Percentiles rank a stretch among this genome's conserved stretches.
Evolutionary conservation across 1,284 basidiomycete genomes (phyloP).

Genomic region (Fistulina hepatica): DNA sequence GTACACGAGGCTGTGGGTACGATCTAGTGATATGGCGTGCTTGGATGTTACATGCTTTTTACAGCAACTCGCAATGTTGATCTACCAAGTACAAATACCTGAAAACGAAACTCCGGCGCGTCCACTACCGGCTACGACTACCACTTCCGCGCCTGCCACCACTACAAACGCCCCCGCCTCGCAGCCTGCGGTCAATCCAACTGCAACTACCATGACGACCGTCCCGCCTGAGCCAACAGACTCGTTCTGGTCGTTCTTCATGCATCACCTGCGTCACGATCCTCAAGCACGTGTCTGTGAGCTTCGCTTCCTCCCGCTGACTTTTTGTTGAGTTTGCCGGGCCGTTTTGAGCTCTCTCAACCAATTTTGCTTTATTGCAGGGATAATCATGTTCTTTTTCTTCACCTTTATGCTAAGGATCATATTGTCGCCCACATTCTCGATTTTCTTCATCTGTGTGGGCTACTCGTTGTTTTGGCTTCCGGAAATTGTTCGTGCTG

Average conservation of each 20-base stretch:
- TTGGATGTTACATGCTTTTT: conserved; percentile 4
- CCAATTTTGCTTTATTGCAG: conserved; percentile 26
- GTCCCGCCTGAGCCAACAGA: too few relatives aligned
- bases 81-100: conserved; percentile 74
- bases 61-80: conserved; percentile 74
- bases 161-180: conserved; percentile 10
- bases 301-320: conserved; percentile 15
- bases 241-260: conserved; percentile 38
- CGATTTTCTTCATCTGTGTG: conserved; percentile 57
- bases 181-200: conserved; percentile 14
- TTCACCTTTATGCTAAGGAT: conserved; percentile 63
- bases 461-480: conserved; percentile 76
- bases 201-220: conserved; percentile 13
- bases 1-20: conserved; percentile 61
- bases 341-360: neutral
- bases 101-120: conserved; percentile 46
- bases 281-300: conserved; percentile 62
- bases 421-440: conserved; percentile 59
- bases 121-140: conserved; percentile 13
- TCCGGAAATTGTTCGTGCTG: conserved; percentile 75
- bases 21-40: neutral
- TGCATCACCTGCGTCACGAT: conserved; percentile 52
- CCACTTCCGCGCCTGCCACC: conserved; percentile 12
- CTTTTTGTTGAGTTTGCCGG: conserved; percentile 1
- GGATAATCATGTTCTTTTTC: conserved; percentile 56